Evolutionary conservation across 1,284 basidiomycete species (phyloP).

Genomic region (Ganoderma lucidum): DNA sequence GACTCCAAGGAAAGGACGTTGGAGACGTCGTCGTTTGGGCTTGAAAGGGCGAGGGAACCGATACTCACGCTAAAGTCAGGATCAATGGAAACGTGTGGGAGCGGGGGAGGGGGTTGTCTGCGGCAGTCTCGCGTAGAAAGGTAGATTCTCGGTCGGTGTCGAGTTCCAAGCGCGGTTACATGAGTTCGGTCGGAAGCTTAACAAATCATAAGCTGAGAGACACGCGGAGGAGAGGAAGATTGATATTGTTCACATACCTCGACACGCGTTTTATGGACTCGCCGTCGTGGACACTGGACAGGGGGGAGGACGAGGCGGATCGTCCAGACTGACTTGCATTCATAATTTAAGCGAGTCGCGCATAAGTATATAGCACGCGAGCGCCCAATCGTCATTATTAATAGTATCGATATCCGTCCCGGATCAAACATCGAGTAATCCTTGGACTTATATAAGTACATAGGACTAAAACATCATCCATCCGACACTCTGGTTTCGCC

Average conservation of each 20-base stretch:
- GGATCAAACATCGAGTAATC: conserved; percentile 16
- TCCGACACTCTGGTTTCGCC: neutral
- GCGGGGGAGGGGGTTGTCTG: conserved; percentile 1
- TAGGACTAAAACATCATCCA: too few species aligned
- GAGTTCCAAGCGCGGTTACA: conserved; percentile 9
- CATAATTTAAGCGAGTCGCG: too few species aligned
- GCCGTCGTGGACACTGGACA: neutral
- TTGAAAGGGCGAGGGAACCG: neutral
- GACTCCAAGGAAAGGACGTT: neutral
- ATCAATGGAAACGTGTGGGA: conserved; percentile 3
- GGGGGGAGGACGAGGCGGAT: neutral
- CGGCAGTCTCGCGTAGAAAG: conserved; percentile 29
- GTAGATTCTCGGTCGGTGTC: conserved; percentile 23
- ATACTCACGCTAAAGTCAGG: conserved; percentile 21
- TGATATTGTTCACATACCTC: neutral
- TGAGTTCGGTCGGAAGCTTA: neutral
- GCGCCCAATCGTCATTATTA: conserved; percentile 16
- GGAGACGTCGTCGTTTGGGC: neutral
- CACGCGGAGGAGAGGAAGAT: neutral
- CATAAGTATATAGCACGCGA: neutral
- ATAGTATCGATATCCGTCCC: neutral
- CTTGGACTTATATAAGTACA: neutral
- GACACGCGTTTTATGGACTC: neutral
- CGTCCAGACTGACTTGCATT: neutral
- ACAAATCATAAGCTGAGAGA: neutral